Base-by-base conservation (phyloP, 2,329 filamentous ascomycete genomes). In the Curvularia hawaiiensis region DNA sequence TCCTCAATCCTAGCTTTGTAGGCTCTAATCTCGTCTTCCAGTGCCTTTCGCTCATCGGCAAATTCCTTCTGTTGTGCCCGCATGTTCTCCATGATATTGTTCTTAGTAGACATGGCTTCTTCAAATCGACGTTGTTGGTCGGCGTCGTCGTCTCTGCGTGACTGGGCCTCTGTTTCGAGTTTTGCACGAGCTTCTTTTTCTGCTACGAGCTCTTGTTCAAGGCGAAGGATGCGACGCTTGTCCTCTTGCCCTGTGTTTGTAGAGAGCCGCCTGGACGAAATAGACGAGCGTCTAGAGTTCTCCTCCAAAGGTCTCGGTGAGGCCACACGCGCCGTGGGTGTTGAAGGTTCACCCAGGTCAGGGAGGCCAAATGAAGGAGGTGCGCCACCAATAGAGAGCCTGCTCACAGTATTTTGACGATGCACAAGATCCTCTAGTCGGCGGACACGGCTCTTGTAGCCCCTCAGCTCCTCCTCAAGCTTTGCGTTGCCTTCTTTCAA, bases 391-490 rank as follows among this genome's bases (percentile, higher is more conserved):
- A 83, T 83, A 5, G 79, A 77, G 12, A 83, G 80, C 39, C 85
- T 81, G 58, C 79, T 80, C 48, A 84, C 71, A 50, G 87, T 83
- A 47, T 81, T 86, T 67, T 97, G 92, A 56, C 93, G 87, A 77
- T 99, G 95, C 14, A 98, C 82, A 12, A 99, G 80, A 72, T 97
- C 94, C 78, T 99, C 95, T 1, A 99, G 81, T 61, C 95, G 91
- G 35, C 94, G 87, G 16, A 99, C 90, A 26, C 95, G 88, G 71
- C 93, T 97, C 73, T 96, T 97, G 59, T 97, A 92, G 16, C 92
- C 90, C 72, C 90, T 90, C n/a, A 98, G 77, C 58, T 83, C 81
- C 47, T 82, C 80, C 51, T 83, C 80, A 3, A 83, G 63, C 81
- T 90, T 71, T 83, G 84, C 33, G 90, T 82, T 82, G 20, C 74